Conservation (phyloP, 2,329 filamentous ascomycete species). For the Fusarium succisae region DNA sequence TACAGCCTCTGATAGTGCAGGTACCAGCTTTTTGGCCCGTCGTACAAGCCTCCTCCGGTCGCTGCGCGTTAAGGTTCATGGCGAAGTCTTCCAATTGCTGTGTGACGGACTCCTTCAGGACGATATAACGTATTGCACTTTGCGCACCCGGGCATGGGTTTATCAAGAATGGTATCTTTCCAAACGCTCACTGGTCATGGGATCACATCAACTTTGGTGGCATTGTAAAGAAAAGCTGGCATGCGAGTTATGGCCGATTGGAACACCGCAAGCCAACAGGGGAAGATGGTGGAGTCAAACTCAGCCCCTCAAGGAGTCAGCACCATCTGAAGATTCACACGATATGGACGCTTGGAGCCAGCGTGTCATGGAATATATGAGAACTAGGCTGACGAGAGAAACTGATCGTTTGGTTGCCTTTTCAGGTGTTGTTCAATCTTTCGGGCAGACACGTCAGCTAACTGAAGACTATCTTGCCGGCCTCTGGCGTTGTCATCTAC, state of each 20-base stretch:
- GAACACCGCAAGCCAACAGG: neutral
- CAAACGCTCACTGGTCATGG: neutral
- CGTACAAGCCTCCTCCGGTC: no score
- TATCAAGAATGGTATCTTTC: slow-evolving; percentile 2
- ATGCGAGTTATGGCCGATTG: neutral
- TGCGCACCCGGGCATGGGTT: neutral
- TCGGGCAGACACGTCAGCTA: neutral
- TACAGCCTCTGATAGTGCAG: neutral
- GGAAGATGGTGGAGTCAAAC: neutral
- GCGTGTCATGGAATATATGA: neutral
- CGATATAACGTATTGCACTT: neutral
- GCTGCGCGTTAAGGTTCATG: no score
- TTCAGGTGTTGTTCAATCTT: neutral
- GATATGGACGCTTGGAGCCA: neutral
- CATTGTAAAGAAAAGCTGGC: neutral
- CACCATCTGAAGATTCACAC: no score
- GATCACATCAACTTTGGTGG: neutral
- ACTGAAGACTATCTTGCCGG: neutral
- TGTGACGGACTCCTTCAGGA: neutral
- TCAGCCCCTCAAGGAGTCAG: neutral
- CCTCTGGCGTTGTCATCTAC: neutral
- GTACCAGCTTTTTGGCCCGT: neutral
- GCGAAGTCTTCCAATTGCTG: neutral
- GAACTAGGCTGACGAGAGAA: neutral
- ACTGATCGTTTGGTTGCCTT: neutral